Evolutionary conservation across 371 early-diverging fungal species (phyloP), one percentile per base, ranked within the genome.

Genomic region (Mycotypha africana): DNA sequence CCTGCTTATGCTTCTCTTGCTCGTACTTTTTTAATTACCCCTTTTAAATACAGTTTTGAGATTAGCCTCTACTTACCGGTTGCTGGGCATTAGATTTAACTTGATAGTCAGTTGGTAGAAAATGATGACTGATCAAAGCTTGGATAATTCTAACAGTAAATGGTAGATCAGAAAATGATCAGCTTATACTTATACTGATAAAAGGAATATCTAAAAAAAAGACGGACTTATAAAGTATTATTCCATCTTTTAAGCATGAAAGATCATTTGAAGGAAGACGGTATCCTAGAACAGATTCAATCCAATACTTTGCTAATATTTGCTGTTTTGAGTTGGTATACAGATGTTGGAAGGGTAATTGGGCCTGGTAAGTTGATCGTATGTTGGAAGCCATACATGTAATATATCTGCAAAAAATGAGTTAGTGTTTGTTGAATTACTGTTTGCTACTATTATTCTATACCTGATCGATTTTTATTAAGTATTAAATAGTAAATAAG

Each of bases 181-280:
- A n/a, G n/a, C n/a, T n/a, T n/a, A n/a, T n/a, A n/a, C n/a, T n/a
- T n/a, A n/a, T n/a, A n/a, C n/a, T n/a, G n/a, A n/a, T n/a, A n/a
- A 15, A 12, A 35, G 2, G 16, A 36, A 45, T 16, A 15, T 4
- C 2, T 26, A 5, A 30, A 26, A 31, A 23, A 17, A 14, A 6
- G 24, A 76, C 81, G 46, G 62, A 82, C 81, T 85, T 82, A 84
- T 84, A 86, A 25, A 96, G 79, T 31, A 87, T 66, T 17, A 84
- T 79, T 17, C 96, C 94, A 54, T 91, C 89, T 58, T 84, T 83
- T 28, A 89, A 66, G 19, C 75, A 66, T n/a, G 71, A 74, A 38
- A 88, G 74, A 41, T 74, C 70, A 8, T 64, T 45, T 12, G 44
- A 56, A 2, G 68, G 59, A 12, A 65, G 36, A 11, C 67, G 48